phyloP scores from a whole-genome alignment of 108 stramenopile species.

The Conticribra guillardii region DNA sequence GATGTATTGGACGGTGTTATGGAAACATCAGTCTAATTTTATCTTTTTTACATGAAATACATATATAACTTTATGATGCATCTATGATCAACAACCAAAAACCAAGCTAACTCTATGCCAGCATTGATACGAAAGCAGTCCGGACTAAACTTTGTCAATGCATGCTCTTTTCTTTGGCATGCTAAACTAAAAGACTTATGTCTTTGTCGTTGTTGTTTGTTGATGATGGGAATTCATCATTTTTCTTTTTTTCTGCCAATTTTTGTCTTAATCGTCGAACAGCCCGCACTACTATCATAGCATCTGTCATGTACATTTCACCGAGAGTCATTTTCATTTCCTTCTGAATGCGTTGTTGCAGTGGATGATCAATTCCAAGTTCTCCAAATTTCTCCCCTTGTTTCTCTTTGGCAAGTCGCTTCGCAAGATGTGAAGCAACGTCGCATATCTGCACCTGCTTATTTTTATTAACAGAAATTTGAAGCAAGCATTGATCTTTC shows the following conservation, averaged over 20 bases:
- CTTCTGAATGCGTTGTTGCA: slow-evolving; percentile 5
- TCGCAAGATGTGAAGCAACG: slow-evolving; percentile 44
- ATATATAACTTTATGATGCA: no score
- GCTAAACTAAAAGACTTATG: no score
- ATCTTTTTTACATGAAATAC: no score
- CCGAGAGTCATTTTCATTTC: slow-evolving; percentile 17
- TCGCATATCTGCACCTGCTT: slow-evolving; percentile 34
- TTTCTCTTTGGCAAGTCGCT: slow-evolving; percentile 37
- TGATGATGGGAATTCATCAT: no score
- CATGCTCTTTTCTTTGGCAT: no score
- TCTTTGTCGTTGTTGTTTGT: no score
- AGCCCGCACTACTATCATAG: slow-evolving; percentile 13
- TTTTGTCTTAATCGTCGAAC: slow-evolving; percentile 14
- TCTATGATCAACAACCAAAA: no score
- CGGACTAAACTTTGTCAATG: no score
- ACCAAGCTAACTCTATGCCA: no score
- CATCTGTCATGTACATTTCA: slow-evolving; percentile 22
- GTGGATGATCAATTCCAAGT: slow-evolving; percentile 27
- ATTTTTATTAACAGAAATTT: slow-evolving; percentile 28
- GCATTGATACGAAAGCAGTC: no score
- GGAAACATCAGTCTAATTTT: no score
- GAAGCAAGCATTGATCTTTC: slow-evolving; percentile 34
- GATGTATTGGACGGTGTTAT: no score
- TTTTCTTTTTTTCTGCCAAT: background rate
- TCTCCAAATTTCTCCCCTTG: slow-evolving; percentile 45